Evolutionary conservation across 1,139 yeast species (phyloP).

Genomic region (Candida anutae): DNA sequence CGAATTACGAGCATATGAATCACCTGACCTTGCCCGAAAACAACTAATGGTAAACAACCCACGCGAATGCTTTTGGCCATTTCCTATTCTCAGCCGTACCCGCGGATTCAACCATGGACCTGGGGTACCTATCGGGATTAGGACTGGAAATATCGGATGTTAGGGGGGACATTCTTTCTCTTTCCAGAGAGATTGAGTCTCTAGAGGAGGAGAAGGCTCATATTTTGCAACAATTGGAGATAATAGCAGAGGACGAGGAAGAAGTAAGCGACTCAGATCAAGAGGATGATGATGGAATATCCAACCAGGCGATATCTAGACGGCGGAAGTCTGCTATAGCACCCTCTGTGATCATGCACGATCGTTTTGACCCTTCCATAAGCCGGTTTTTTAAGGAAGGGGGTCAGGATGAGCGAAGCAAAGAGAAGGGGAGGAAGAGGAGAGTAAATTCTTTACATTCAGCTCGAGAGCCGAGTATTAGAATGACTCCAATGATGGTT

Average conservation of each 20-base stretch:
- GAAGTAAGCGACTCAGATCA: constrained; percentile 2
- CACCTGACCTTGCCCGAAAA: too few species aligned
- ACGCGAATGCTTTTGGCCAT: too few species aligned
- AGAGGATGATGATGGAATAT: constrained; percentile 1
- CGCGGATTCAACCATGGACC: constrained; percentile 1
- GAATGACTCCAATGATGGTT: constrained; percentile 3
- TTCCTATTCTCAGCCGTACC: too few species aligned
- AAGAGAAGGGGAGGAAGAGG: too few species aligned
- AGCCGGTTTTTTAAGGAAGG: constrained; percentile 3
- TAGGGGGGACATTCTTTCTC: constrained; percentile 6
- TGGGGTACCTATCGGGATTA: too few species aligned
- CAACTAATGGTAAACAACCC: too few species aligned
- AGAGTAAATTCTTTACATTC: too few species aligned
- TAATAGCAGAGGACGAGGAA: constrained; percentile 2
- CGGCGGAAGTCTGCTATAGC: not conserved
- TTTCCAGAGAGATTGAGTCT: constrained; percentile 5
- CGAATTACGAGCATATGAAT: too few species aligned
- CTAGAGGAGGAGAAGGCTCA: constrained; percentile 4
- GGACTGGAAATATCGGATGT: constrained; percentile 6
- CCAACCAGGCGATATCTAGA: not conserved
- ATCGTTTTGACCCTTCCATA: constrained; percentile 7
- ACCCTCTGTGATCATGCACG: constrained; percentile 5
- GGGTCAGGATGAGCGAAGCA: not conserved
- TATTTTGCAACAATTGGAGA: constrained; percentile 4
- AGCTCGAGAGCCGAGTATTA: not conserved